A percentile compares a stretch with the other conserved stretches of the same genome.
phyloP scores from a whole-genome alignment of 2,329 filamentous ascomycete species.

The Hypoxylon sp. region DNA sequence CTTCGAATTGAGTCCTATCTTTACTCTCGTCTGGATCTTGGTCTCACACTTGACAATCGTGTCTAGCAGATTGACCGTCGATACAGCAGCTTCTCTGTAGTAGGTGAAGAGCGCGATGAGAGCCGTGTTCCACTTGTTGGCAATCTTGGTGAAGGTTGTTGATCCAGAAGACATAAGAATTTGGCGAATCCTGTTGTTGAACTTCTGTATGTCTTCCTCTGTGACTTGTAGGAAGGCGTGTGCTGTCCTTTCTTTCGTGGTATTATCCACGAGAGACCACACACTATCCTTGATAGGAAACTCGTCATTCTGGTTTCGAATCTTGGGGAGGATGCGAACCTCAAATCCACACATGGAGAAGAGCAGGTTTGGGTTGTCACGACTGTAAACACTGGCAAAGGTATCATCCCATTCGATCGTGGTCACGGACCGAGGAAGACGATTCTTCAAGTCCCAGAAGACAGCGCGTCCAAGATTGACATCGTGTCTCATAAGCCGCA shows the following conservation, averaged over 20 bases:
- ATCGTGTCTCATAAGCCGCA: constrained; percentile 98
- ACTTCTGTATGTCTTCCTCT: constrained; percentile 97
- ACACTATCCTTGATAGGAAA: constrained; percentile 98
- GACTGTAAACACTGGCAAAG: constrained; percentile 96
- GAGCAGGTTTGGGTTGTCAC: constrained; percentile 94
- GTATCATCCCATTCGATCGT: constrained; percentile 99
- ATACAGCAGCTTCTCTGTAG: constrained; percentile 96
- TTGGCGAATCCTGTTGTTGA: constrained; percentile 98
- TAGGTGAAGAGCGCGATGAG: constrained; percentile 98
- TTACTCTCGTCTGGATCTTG: constrained; percentile 98
- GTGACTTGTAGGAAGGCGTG: constrained; percentile 98
- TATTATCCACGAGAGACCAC: constrained; percentile 96
- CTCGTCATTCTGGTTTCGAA: constrained; percentile 92
- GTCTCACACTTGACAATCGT: constrained; percentile 99
- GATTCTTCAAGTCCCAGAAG: constrained; percentile 99
- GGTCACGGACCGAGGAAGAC: constrained; percentile 90
- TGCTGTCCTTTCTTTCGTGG: constrained; percentile 94
- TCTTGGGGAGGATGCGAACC: constrained; percentile 94
- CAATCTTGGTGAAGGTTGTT: constrained; percentile 99
- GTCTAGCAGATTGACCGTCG: constrained; percentile 90
- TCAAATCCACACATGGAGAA: constrained; percentile 99
- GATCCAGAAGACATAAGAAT: constrained; percentile 99
- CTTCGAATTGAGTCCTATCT: constrained; percentile 98
- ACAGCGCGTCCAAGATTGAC: constrained; percentile 97
- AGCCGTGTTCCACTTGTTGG: constrained; percentile 99